These are phyloP conservation scores for Beta macrorhiza DNA, from an alignment of 179 eudicot genomes.

Conservation along the genomic window DNA sequence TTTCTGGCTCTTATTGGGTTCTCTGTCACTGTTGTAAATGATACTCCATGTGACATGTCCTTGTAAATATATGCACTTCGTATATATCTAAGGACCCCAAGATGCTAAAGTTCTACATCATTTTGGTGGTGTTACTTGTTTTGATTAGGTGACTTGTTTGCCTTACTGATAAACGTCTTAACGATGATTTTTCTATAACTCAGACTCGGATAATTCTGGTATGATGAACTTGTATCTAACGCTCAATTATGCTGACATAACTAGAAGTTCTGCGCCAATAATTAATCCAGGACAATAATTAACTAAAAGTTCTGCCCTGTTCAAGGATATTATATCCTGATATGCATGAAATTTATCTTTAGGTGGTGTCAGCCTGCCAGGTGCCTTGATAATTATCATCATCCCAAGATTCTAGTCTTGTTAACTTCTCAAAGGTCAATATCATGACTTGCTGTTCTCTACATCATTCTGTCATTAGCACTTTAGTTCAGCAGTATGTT, in stretches of 20 bases:
- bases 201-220: background rate
- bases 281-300: too few relatives aligned
- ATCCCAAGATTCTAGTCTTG: background rate
- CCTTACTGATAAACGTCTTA: background rate
- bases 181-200: background rate
- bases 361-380: too few relatives aligned
- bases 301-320: too few relatives aligned
- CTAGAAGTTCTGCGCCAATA: too few relatives aligned
- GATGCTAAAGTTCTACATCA: background rate
- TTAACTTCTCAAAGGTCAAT: too few relatives aligned
- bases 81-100: background rate
- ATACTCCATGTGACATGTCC: constrained; percentile 15
- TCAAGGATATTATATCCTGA: too few relatives aligned
- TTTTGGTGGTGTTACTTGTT: background rate
- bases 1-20: constrained; percentile 5
- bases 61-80: constrained; percentile 16
- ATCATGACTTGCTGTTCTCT: background rate
- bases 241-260: too few relatives aligned
- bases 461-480: background rate
- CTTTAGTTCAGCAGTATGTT: background rate
- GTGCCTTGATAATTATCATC: too few relatives aligned
- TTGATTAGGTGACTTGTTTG: background rate
- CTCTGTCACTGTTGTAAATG: background rate
- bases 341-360: too few relatives aligned
- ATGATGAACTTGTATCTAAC: too few relatives aligned